Conservation (phyloP, 495 filamentous ascomycete species). For the Neurospora tetraspora region DNA sequence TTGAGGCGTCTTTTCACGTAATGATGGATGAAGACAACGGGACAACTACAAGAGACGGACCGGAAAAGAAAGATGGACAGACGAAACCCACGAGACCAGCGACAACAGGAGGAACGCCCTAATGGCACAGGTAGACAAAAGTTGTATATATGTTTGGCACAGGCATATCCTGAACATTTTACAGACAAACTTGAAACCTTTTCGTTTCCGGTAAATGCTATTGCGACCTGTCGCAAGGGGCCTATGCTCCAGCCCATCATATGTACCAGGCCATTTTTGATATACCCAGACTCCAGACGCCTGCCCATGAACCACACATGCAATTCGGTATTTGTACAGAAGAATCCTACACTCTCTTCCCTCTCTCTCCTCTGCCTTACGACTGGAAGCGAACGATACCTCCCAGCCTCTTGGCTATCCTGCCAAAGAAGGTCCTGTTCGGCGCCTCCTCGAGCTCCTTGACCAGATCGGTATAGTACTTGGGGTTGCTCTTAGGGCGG, state of each 20-base stretch:
- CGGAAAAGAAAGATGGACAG: not conserved
- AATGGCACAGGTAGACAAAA: not conserved
- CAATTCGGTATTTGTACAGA: slow-evolving; percentile 5
- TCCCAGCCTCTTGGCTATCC: slow-evolving; percentile 46
- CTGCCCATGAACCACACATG: not conserved
- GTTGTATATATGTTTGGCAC: not conserved
- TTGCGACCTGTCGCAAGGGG: not conserved
- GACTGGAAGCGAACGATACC: slow-evolving; percentile 52
- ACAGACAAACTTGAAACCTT: not conserved
- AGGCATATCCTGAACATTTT: not conserved
- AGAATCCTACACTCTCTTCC: not conserved
- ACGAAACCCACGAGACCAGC: not conserved
- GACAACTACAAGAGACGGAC: not conserved
- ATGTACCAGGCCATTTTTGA: not conserved
- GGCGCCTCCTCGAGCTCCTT: slow-evolving; percentile 66
- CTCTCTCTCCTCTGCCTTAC: too few species aligned
- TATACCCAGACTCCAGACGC: not conserved
- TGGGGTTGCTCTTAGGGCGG: slow-evolving; percentile 62
- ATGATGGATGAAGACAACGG: not conserved
- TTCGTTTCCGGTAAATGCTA: too few species aligned
- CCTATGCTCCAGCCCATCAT: not conserved
- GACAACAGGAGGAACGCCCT: not conserved
- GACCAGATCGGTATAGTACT: slow-evolving; percentile 63
- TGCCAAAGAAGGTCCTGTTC: slow-evolving; percentile 45
- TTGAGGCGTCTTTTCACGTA: not conserved